Conservation (phyloP, 2,329 filamentous ascomycete species). For the Malbranchea zuffiana region DNA sequence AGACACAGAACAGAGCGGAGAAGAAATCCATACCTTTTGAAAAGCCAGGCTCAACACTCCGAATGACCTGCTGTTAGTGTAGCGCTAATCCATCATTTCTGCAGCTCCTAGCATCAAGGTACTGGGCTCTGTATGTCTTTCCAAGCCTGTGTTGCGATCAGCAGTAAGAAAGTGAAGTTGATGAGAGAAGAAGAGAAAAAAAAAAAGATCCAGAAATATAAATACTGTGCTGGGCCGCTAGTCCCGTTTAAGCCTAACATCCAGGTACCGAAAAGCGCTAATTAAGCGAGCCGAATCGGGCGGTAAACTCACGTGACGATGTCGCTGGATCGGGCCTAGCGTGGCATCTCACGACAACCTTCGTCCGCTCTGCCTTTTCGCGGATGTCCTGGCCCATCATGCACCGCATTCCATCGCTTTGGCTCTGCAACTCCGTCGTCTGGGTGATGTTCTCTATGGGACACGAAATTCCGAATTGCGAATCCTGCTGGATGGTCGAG, state of each 20-base stretch:
- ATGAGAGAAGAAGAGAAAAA: constrained; percentile 13
- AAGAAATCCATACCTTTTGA: constrained; percentile 8
- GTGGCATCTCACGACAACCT: constrained; percentile 13
- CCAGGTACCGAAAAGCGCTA: constrained; percentile 7
- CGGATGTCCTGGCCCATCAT: constrained; percentile 11
- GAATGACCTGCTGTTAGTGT: too few relatives aligned
- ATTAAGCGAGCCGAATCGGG: constrained; percentile 12
- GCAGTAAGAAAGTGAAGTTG: not conserved
- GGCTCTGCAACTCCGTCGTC: not conserved
- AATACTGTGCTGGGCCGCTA: not conserved
- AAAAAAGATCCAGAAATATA: constrained; percentile 12
- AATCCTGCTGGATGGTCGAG: constrained; percentile 6
- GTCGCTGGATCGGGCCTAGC: constrained; percentile 8
- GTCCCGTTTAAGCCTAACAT: not conserved
- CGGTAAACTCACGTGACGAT: constrained; percentile 11
- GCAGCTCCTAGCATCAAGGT: too few relatives aligned
- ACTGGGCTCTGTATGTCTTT: too few relatives aligned
- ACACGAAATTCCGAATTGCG: constrained; percentile 4
- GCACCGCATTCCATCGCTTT: constrained; percentile 10
- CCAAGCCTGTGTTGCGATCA: not conserved
- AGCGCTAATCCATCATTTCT: too few relatives aligned
- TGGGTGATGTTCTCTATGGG: constrained; percentile 1
- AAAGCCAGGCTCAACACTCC: too few relatives aligned
- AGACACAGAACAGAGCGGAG: constrained; percentile 9
- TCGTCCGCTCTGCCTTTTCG: constrained; percentile 10